phyloP scores from a whole-genome alignment of 371 early-diverging fungal species.

The Lichtheimia ornata region DNA sequence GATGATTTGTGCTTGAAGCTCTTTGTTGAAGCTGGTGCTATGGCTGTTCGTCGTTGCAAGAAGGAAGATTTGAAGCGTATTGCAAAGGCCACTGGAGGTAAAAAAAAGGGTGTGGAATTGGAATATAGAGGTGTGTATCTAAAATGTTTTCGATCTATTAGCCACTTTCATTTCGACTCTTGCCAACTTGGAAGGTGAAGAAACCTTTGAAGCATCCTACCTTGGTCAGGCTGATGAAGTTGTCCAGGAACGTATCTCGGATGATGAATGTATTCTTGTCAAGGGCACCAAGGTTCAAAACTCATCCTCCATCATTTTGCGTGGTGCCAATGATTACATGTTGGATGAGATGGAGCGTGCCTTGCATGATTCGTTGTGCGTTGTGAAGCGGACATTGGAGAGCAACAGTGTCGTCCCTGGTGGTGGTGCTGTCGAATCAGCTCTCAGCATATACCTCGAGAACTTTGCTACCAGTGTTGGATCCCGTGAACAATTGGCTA shows the following conservation, averaged over 20 bases:
- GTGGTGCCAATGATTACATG: slow-evolving; percentile 99
- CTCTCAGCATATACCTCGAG: slow-evolving; percentile 97
- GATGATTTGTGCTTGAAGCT: slow-evolving; percentile 98
- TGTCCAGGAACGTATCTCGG: slow-evolving; percentile 94
- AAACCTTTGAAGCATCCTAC: slow-evolving; percentile 89
- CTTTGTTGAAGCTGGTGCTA: slow-evolving; percentile 94
- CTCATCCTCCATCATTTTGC: slow-evolving; percentile 92
- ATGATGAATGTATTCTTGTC: slow-evolving; percentile 97
- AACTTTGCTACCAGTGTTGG: slow-evolving; percentile 93
- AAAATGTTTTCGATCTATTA: slow-evolving; percentile 18
- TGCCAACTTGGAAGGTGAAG: slow-evolving; percentile 98
- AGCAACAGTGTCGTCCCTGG: slow-evolving; percentile 98
- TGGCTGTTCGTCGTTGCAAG: slow-evolving; percentile 95
- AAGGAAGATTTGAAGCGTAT: slow-evolving; percentile 98
- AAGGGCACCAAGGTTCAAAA: slow-evolving; percentile 94
- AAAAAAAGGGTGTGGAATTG: background rate
- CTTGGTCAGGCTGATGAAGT: slow-evolving; percentile 97
- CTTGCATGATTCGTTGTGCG: slow-evolving; percentile 97
- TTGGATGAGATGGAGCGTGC: slow-evolving; percentile 99
- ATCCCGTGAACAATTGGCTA: slow-evolving; percentile 94
- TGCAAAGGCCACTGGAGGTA: slow-evolving; percentile 92
- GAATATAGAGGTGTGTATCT: background rate
- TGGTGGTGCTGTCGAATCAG: slow-evolving; percentile 99
- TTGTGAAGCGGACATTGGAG: slow-evolving; percentile 98
- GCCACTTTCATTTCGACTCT: slow-evolving; percentile 96